Percentiles rank a stretch among this genome's conserved stretches.
Evolutionary conservation across 495 filamentous ascomycete genomes (phyloP).

Genomic region (Glonium stellatum): DNA sequence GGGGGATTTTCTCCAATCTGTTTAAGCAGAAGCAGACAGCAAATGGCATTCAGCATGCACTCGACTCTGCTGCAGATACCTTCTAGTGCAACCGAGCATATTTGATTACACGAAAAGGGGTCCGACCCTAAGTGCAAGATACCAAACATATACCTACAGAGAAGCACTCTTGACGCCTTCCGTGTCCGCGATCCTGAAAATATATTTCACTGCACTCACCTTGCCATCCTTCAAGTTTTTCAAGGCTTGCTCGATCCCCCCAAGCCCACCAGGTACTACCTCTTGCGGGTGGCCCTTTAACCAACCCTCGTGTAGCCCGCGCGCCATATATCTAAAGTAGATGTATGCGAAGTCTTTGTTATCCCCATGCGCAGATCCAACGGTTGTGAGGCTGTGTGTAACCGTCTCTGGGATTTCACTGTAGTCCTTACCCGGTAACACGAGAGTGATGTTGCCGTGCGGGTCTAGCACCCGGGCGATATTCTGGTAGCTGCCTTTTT

Average conservation of each 20-base stretch:
- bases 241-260: constrained; percentile 47
- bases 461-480: constrained; percentile 42
- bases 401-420: constrained; percentile 27
- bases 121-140: too few species aligned
- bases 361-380: constrained; percentile 47
- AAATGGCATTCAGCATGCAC: too few species aligned
- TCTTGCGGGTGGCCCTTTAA: constrained; percentile 56
- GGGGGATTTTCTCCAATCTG: too few species aligned
- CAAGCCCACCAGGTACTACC: constrained; percentile 54
- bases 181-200: constrained; percentile 62
- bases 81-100: too few species aligned
- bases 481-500: constrained; percentile 46
- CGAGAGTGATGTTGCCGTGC: constrained; percentile 47
- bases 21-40: too few species aligned
- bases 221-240: constrained; percentile 54
- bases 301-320: constrained; percentile 51
- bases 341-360: constrained; percentile 52
- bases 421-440: constrained; percentile 42
- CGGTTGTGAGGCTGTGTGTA: constrained; percentile 31
- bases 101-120: too few species aligned
- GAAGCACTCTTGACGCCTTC: constrained; percentile 21
- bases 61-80: too few species aligned
- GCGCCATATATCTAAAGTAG: constrained; percentile 47
- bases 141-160: too few species aligned
- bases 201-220: constrained; percentile 62